Evolutionary conservation across 1,284 basidiomycete species (phyloP).

Genomic region (Rhodotorula sp.): DNA sequence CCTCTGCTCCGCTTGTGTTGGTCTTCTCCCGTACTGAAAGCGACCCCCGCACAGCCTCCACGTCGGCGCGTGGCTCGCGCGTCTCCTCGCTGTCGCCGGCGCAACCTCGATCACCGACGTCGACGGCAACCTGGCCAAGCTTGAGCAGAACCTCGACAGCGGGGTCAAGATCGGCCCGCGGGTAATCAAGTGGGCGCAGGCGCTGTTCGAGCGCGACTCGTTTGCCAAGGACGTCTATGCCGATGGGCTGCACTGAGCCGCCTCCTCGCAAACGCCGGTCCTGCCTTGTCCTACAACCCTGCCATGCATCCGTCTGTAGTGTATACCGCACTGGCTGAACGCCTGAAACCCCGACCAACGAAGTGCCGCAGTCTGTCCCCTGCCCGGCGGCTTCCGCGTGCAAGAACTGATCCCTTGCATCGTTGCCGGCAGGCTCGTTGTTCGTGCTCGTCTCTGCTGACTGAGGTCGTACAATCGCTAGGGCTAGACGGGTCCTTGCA

Average conservation of each 20-base stretch:
- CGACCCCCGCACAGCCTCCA: slow-evolving; percentile 32
- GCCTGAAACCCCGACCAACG: too few relatives aligned
- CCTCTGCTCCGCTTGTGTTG: not conserved
- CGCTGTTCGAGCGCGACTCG: slow-evolving; percentile 35
- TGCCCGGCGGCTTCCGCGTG: too few relatives aligned
- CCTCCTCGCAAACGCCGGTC: too few relatives aligned
- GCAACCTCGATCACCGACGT: slow-evolving; percentile 30
- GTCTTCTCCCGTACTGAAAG: not conserved
- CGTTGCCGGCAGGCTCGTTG: too few relatives aligned
- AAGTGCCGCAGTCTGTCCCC: too few relatives aligned
- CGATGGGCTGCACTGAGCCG: slow-evolving; percentile 38
- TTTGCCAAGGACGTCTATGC: slow-evolving; percentile 40
- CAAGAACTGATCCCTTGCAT: too few relatives aligned
- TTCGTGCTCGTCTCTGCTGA: too few relatives aligned
- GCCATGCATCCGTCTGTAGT: not conserved
- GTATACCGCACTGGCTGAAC: not conserved
- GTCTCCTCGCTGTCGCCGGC: slow-evolving; percentile 40
- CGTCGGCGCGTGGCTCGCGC: slow-evolving; percentile 44
- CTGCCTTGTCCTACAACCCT: not conserved
- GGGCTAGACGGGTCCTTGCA: too few relatives aligned
- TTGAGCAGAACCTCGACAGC: slow-evolving; percentile 23
- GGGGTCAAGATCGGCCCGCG: slow-evolving; percentile 33
- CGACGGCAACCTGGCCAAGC: slow-evolving; percentile 18
- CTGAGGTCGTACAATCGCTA: too few relatives aligned
- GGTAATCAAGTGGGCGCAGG: slow-evolving; percentile 25